phyloP scores from a whole-genome alignment of 2,329 filamentous ascomycete genomes.

The Diplodia mutila region DNA sequence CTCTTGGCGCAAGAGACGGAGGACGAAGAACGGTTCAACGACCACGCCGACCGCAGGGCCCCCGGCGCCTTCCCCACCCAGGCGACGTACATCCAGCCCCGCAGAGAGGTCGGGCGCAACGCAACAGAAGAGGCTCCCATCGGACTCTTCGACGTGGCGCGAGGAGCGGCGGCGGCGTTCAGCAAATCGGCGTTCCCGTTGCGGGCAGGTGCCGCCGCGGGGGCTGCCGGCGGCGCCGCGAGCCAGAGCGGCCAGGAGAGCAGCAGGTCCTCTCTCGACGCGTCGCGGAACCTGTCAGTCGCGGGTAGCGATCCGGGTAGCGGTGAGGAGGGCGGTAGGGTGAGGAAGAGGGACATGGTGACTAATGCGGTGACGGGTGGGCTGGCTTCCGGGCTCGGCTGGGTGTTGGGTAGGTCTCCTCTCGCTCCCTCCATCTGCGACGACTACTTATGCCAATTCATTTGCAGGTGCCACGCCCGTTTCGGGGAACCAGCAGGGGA shows the following conservation, averaged over 20 bases:
- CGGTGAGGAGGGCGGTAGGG: conserved; percentile 45
- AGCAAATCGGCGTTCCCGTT: conserved; percentile 53
- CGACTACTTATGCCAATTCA: background rate
- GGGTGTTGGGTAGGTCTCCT: conserved; percentile 60
- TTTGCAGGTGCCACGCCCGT: conserved; percentile 21
- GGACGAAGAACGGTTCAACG: conserved; percentile 72
- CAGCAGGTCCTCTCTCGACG: conserved; percentile 9
- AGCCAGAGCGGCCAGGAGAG: conserved; percentile 28
- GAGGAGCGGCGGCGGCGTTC: conserved; percentile 54
- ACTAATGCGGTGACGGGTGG: conserved; percentile 67
- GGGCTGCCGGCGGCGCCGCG: too few species aligned
- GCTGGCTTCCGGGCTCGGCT: conserved; percentile 65
- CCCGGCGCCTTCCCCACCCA: conserved; percentile 52
- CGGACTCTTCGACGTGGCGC: conserved; percentile 57
- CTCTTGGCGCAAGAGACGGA: conserved; percentile 69
- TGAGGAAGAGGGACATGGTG: conserved; percentile 74
- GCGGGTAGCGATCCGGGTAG: conserved; percentile 42
- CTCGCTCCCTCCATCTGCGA: background rate
- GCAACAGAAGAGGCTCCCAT: conserved; percentile 55
- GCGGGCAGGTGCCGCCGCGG: too few species aligned
- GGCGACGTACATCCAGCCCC: conserved; percentile 39
- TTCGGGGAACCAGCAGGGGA: background rate
- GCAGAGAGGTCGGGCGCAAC: conserved; percentile 46
- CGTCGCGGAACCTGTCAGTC: conserved; percentile 30
- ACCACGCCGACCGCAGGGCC: conserved; percentile 61